These are phyloP conservation scores for Phytophthora sp. DNA, from an alignment of 352 stramenopile genomes.

Conservation along the genomic window DNA sequence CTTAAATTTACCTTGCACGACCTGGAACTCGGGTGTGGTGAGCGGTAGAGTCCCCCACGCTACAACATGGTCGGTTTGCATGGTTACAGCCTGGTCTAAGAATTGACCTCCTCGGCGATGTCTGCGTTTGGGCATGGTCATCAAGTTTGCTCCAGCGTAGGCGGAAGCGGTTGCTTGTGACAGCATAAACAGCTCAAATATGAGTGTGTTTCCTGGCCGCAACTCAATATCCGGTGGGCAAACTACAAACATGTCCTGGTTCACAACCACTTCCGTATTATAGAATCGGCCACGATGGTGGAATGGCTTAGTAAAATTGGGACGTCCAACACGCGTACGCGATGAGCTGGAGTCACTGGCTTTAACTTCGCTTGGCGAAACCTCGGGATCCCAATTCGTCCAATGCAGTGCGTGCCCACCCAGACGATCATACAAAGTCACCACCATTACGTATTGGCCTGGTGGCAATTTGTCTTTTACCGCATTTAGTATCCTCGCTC, in stretches of 20 bases:
- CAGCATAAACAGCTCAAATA: slow-evolving; percentile 62
- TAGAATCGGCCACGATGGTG: slow-evolving; percentile 84
- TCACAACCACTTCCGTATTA: slow-evolving; percentile 77
- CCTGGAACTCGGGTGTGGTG: slow-evolving; percentile 58
- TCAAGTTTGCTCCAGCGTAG: slow-evolving; percentile 3
- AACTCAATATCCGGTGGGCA: slow-evolving; percentile 68
- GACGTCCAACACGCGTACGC: slow-evolving; percentile 17
- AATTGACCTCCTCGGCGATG: slow-evolving; percentile 13
- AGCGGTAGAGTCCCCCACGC: slow-evolving; percentile 87
- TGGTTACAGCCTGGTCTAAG: slow-evolving; percentile 18
- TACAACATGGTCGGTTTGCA: slow-evolving; percentile 71
- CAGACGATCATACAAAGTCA: slow-evolving; percentile 87
- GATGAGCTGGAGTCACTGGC: background rate
- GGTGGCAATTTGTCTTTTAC: slow-evolving; percentile 86
- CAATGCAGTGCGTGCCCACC: slow-evolving; percentile 82
- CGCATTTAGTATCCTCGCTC: slow-evolving; percentile 64
- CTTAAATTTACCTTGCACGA: slow-evolving; percentile 83
- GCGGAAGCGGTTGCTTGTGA: slow-evolving; percentile 14
- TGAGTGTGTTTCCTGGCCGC: slow-evolving; percentile 56
- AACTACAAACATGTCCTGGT: slow-evolving; percentile 84
- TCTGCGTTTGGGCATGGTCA: slow-evolving; percentile 7
- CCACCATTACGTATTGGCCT: slow-evolving; percentile 83
- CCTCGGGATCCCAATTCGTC: slow-evolving; percentile 67
- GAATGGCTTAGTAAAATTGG: slow-evolving; percentile 78
- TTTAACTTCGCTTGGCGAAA: slow-evolving; percentile 4